Evolutionary conservation across 495 filamentous ascomycete species (phyloP).

Genomic region (Penicillium nucicola): DNA sequence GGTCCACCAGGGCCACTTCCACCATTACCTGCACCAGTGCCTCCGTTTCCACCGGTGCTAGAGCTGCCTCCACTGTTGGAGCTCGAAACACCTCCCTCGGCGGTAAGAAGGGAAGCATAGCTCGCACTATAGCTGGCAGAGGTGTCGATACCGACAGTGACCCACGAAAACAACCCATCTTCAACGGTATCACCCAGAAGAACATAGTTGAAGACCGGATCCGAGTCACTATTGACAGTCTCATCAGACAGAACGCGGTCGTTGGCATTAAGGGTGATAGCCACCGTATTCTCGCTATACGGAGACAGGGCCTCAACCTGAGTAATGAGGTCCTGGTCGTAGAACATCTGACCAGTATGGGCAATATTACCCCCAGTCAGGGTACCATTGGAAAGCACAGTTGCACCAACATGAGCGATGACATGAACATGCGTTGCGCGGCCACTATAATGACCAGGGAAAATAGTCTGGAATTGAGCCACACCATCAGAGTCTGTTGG

Average conservation of each 20-base stretch:
- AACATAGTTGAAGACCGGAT: slow-evolving; percentile 53
- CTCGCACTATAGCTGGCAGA: slow-evolving; percentile 11
- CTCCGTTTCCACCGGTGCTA: no score
- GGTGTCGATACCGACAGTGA: slow-evolving; percentile 48
- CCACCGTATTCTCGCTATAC: slow-evolving; percentile 48
- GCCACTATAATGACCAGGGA: slow-evolving; percentile 46
- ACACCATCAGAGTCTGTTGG: slow-evolving; percentile 37
- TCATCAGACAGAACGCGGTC: slow-evolving; percentile 44
- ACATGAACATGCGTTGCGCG: slow-evolving; percentile 42
- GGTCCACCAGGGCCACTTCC: no score
- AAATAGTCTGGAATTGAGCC: slow-evolving; percentile 39
- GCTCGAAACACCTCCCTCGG: neutral
- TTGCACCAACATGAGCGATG: slow-evolving; percentile 39
- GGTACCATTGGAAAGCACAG: slow-evolving; percentile 38
- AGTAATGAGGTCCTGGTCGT: slow-evolving; percentile 41
- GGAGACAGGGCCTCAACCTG: slow-evolving; percentile 43
- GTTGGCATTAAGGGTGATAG: slow-evolving; percentile 39
- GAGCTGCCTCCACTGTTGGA: no score
- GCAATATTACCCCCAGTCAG: slow-evolving; percentile 41
- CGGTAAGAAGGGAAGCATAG: slow-evolving; percentile 1
- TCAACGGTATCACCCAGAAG: slow-evolving; percentile 45
- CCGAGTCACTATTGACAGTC: slow-evolving; percentile 41
- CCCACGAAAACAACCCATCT: slow-evolving; percentile 53
- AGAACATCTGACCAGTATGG: slow-evolving; percentile 58
- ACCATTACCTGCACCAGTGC: no score